Evolutionary conservation across 2,329 filamentous ascomycete genomes (phyloP).

Genomic region (Sporothrix brasiliensis): DNA sequence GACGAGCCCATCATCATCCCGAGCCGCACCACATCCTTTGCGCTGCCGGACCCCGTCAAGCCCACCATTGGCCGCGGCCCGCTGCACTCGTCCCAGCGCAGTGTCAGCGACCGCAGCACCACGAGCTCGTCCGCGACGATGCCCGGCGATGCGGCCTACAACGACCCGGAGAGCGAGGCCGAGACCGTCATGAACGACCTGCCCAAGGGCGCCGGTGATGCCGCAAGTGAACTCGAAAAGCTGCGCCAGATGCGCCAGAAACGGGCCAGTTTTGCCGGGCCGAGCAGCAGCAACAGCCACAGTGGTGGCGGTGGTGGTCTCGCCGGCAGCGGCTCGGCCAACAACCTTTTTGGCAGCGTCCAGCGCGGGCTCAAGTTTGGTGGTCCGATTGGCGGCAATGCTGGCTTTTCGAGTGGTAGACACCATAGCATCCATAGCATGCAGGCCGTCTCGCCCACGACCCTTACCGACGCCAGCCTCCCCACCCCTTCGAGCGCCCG

Average conservation of each 20-base stretch:
- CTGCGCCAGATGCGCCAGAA: constrained; percentile 56
- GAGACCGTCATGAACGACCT: constrained; percentile 60
- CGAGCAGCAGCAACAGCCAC: constrained; percentile 18
- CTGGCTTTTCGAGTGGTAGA: constrained; percentile 28
- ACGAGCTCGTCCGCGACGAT: constrained; percentile 45
- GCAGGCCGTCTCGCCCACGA: constrained; percentile 52
- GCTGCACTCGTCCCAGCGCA: constrained; percentile 50
- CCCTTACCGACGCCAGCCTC: constrained; percentile 53
- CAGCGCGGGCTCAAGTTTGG: constrained; percentile 31
- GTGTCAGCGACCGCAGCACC: constrained; percentile 54
- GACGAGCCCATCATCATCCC: constrained; percentile 68
- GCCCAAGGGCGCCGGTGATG: constrained; percentile 52
- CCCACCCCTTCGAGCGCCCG: constrained; percentile 50
- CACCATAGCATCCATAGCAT: constrained; percentile 34
- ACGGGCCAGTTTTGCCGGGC: constrained; percentile 37
- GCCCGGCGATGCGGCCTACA: constrained; percentile 40
- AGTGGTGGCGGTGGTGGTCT: background rate
- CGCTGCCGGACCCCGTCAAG: constrained; percentile 56
- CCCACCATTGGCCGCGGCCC: constrained; percentile 51
- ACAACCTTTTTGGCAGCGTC: constrained; percentile 32
- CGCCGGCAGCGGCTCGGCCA: constrained; percentile 1
- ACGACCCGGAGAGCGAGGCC: constrained; percentile 59
- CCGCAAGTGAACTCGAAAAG: constrained; percentile 62
- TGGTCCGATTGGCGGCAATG: constrained; percentile 35
- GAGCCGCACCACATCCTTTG: constrained; percentile 62